A percentile compares a stretch with the other conserved stretches of the same genome.
Conservation (phyloP, 176 grass and related monocot species). For the Cenchrus americanus region DNA sequence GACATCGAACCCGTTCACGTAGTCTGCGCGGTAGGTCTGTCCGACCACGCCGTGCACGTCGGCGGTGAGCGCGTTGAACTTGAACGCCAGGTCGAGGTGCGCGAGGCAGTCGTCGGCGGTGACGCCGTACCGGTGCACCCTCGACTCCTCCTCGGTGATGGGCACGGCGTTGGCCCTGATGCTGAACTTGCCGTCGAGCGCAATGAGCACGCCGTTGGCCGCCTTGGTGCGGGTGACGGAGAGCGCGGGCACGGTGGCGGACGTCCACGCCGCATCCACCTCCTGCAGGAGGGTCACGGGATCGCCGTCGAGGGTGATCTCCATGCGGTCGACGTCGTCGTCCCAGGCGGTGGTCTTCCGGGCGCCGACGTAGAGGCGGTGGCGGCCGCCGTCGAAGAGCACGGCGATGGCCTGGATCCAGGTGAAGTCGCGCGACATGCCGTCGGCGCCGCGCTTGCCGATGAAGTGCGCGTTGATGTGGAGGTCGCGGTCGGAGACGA, state of each 20-base stretch:
- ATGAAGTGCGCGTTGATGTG: constrained; percentile 76
- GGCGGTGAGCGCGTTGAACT: constrained; percentile 54
- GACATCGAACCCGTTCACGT: constrained; percentile 50
- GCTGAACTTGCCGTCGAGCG: constrained; percentile 39
- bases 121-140: constrained; percentile 53
- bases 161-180: constrained; percentile 55
- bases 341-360: constrained; percentile 49
- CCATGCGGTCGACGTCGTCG: constrained; percentile 48
- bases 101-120: constrained; percentile 48
- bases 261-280: constrained; percentile 17
- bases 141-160: constrained; percentile 60
- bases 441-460: constrained; percentile 40
- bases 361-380: constrained; percentile 52
- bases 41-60: constrained; percentile 62
- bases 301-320: constrained; percentile 42
- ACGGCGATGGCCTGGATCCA: constrained; percentile 67
- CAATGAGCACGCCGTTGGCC: constrained; percentile 45
- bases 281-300: constrained; percentile 11
- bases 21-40: constrained; percentile 59
- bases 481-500: constrained; percentile 55
- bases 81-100: constrained; percentile 63
- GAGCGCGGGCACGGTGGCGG: constrained; percentile 18
- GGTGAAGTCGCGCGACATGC: constrained; percentile 54
- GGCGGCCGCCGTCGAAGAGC: constrained; percentile 44
- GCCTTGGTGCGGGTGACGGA: constrained; percentile 46